Percentiles rank a stretch among this genome's conserved stretches.
These are phyloP conservation scores for Lactifluus volemus DNA, from an alignment of 768 basidiomycete species.

Conservation along the genomic window DNA sequence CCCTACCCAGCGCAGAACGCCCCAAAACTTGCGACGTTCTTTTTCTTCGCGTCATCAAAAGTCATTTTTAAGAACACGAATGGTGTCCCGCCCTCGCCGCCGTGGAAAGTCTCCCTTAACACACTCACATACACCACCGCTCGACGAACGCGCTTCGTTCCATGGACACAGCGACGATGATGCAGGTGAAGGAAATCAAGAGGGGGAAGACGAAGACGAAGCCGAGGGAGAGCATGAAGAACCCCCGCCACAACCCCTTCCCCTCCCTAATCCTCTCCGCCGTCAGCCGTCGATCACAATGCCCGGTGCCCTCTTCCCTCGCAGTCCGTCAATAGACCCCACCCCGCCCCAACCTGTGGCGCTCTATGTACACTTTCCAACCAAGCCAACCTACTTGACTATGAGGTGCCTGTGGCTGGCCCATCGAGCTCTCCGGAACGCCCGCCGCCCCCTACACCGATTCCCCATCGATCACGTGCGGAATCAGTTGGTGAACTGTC, in stretches of 20 bases:
- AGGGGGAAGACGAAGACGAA: slow-evolving; percentile 3
- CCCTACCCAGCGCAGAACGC: not conserved
- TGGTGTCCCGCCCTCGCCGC: not conserved
- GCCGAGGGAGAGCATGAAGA: slow-evolving; percentile 2
- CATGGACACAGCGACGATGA: not conserved
- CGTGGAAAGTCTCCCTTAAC: not conserved
- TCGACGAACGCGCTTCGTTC: not conserved
- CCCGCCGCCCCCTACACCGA: not conserved
- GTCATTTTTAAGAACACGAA: not conserved
- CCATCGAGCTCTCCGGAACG: not conserved
- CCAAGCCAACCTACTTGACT: slow-evolving; percentile 4
- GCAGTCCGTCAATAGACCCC: slow-evolving; percentile 49
- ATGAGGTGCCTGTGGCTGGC: slow-evolving; percentile 1
- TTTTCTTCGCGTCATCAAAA: not conserved
- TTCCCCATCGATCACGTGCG: not conserved
- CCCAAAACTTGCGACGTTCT: not conserved
- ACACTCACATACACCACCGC: not conserved
- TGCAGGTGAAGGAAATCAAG: slow-evolving; percentile 8
- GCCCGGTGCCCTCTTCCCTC: slow-evolving; percentile 73
- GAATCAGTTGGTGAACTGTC: not conserved
- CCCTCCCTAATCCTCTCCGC: slow-evolving; percentile 29
- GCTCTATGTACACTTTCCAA: slow-evolving; percentile 36
- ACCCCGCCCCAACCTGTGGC: slow-evolving; percentile 30
- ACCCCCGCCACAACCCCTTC: slow-evolving; percentile 23
- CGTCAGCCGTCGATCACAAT: slow-evolving; percentile 49